Evolutionary conservation across 805 yeast species (phyloP).

Genomic region (Wickerhamiella sorbophila): DNA sequence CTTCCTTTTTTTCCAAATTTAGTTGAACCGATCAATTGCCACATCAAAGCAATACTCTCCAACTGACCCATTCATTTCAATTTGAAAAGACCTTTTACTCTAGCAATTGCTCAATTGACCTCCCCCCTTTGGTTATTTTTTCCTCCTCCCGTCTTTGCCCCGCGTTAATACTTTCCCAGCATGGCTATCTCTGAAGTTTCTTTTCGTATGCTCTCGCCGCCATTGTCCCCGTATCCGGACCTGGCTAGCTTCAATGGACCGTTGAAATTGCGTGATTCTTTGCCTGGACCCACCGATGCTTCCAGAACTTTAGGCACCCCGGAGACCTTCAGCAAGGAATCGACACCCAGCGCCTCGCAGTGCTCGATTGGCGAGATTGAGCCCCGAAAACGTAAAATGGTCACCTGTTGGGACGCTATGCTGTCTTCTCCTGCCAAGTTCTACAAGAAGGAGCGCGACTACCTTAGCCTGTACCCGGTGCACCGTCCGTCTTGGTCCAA

Average conservation of each 20-base stretch:
- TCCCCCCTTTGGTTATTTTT: not conserved
- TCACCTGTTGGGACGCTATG: conserved; percentile 21
- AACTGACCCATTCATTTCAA: not conserved
- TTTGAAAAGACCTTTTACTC: not conserved
- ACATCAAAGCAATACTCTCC: not conserved
- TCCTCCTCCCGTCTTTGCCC: not conserved
- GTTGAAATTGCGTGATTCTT: not conserved
- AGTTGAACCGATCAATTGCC: not conserved
- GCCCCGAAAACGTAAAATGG: conserved; percentile 17
- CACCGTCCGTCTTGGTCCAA: conserved; percentile 24
- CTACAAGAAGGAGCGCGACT: conserved; percentile 20
- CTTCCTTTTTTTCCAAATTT: not conserved
- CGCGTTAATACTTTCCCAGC: not conserved
- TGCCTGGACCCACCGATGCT: not conserved
- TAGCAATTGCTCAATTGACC: conserved; percentile 1
- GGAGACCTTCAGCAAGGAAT: not conserved
- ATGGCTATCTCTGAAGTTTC: conserved; percentile 1
- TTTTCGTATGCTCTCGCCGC: conserved; percentile 23
- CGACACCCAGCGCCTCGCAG: not conserved
- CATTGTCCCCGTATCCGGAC: conserved; percentile 22
- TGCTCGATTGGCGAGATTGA: not conserved
- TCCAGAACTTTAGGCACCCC: not conserved
- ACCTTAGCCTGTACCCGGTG: conserved; percentile 21
- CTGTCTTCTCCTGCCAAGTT: conserved; percentile 21
- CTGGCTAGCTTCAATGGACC: conserved; percentile 4